These are phyloP conservation scores for Clitopilus hobsonii DNA, from an alignment of 768 basidiomycete species.

Conservation along the genomic window DNA sequence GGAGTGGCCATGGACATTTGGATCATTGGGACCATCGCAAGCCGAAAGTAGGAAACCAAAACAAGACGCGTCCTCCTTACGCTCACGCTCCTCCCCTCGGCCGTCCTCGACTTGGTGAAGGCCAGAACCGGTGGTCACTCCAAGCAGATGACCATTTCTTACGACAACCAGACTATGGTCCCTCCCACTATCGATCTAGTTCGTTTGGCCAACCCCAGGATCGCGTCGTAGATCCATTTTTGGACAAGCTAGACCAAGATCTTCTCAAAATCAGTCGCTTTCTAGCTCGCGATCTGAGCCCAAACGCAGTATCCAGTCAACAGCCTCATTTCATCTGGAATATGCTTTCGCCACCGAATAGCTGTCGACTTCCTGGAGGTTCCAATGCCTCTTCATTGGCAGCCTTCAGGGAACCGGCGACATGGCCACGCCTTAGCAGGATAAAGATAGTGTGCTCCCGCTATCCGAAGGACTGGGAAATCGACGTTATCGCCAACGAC, in stretches of 20 bases:
- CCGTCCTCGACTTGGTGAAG: too few species aligned
- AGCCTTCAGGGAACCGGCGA: background rate
- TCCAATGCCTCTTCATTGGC: background rate
- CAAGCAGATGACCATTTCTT: background rate
- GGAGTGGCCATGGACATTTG: too few species aligned
- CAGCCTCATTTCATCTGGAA: background rate
- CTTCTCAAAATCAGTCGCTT: background rate
- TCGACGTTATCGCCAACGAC: background rate
- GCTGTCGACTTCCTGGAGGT: background rate
- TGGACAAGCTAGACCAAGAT: background rate
- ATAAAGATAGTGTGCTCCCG: background rate
- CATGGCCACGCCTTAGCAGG: background rate
- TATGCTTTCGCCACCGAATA: background rate
- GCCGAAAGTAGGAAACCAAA: too few species aligned
- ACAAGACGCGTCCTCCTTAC: too few species aligned
- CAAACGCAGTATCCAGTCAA: background rate
- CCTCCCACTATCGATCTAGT: too few species aligned
- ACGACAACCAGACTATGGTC: too few species aligned
- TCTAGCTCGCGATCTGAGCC: background rate
- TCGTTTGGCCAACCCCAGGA: background rate
- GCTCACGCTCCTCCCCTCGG: too few species aligned
- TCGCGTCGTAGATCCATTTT: background rate
- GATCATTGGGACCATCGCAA: too few species aligned
- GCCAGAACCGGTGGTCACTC: too few species aligned
- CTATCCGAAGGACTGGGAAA: background rate